Evolutionary conservation across 2,329 filamentous ascomycete genomes (phyloP), one percentile per base, ranked within the genome.

Genomic region (Ophiostoma montium): DNA sequence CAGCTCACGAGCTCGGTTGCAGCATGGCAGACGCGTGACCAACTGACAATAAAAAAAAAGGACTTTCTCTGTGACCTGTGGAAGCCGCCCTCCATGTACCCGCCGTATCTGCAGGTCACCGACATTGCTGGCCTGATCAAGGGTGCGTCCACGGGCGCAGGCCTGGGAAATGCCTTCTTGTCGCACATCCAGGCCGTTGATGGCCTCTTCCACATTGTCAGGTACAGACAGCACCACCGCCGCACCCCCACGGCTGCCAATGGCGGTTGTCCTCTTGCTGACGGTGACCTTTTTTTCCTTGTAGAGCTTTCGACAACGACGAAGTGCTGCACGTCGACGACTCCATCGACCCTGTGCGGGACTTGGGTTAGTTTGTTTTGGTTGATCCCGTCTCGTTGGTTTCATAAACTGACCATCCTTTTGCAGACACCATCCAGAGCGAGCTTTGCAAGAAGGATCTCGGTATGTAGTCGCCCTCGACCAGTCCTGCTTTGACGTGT

Each of bases 141-240:
- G 58, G 67, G 67, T 50, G 67, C 67, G 47, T 67, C 65, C 1
- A 59, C 68, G 52, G 67, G 67, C 52, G 65, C 65, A 48, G 67
- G 67, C 44, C 63, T 70, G 21, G 67, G 67, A 54, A 70, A 70
- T 54, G 66, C 66, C 2, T 70, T 70, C 54, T 52, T 70, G 13
- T 68, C 65, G 13, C 67, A 70, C 53, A 70, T 70, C 31, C 67
- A 69, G 50, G 67, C 67, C 1, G 67, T 70, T 3, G 67, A 69
- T 36, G 67, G 67, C 54, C 68, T 70, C 59, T 70, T 63, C 55
- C 67, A 70, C 52, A 63, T 70, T 55, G 67, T 70, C 35, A 62
- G 66, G 63, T 65, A 59, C 18, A 18, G 5, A 35, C 33, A 35
- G 12, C 35, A 36, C n/a, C n/a, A n/a, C n/a, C n/a, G n/a, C n/a